These are phyloP conservation scores for Rhododendron vialii DNA, from an alignment of 148 eudicot genomes.

Conservation along the genomic window DNA sequence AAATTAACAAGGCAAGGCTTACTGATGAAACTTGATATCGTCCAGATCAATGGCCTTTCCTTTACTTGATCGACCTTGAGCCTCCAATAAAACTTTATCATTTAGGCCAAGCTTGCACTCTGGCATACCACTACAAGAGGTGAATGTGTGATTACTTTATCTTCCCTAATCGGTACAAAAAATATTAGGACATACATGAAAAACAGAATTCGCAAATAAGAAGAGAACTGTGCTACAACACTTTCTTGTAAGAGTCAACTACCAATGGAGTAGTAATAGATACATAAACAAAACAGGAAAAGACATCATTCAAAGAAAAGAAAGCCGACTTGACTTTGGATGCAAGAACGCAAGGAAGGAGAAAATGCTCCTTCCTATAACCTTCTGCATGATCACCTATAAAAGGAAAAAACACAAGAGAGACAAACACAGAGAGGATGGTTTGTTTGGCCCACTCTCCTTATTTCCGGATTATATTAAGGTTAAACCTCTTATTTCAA, in stretches of 20 bases:
- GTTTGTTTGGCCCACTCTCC: neutral
- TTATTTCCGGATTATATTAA: neutral
- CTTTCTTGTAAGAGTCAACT: constrained; percentile 1
- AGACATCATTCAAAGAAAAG: neutral
- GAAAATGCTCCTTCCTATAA: neutral
- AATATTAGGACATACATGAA: neutral
- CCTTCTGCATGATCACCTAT: neutral
- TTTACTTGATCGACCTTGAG: constrained; percentile 77
- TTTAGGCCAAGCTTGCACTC: constrained; percentile 98
- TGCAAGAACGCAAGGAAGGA: neutral
- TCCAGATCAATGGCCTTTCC: constrained; percentile 95
- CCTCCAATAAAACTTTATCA: constrained; percentile 81
- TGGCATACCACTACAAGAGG: constrained; percentile 90
- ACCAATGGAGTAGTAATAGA: neutral
- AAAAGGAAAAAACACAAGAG: neutral
- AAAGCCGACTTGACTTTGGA: neutral
- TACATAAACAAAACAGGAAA: neutral
- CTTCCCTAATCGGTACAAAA: neutral
- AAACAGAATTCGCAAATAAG: neutral
- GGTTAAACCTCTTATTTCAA: neutral
- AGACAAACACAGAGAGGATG: neutral
- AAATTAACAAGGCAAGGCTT: constrained; percentile 9
- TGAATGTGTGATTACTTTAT: constrained; percentile 10
- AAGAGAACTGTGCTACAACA: neutral
- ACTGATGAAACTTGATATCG: constrained; percentile 98